phyloP scores from a whole-genome alignment of 2,329 filamentous ascomycete species.

The Aaosphaeria pasadenensis region DNA sequence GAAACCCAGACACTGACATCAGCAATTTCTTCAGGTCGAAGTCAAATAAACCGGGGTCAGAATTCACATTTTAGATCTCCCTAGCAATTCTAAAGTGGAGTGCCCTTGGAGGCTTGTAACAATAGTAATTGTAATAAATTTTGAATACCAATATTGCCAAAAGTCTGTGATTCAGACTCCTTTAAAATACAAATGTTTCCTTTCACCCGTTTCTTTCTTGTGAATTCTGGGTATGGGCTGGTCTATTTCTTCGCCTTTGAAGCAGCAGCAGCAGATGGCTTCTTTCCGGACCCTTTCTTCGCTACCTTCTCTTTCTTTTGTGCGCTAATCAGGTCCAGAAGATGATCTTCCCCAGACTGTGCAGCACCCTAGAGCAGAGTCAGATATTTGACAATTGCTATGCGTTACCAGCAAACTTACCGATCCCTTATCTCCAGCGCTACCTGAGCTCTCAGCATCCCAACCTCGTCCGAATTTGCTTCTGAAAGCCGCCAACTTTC shows the following conservation, averaged over 20 bases:
- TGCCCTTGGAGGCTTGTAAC: too few relatives aligned
- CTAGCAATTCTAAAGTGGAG: too few relatives aligned
- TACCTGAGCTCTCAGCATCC: conserved; percentile 51
- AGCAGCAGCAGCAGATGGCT: background rate
- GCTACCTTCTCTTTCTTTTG: conserved; percentile 8
- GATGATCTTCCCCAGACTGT: conserved; percentile 20
- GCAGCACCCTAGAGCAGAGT: background rate
- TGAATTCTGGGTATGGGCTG: too few relatives aligned
- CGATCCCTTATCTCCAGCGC: background rate
- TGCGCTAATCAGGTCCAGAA: conserved; percentile 32
- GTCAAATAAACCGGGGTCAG: too few relatives aligned
- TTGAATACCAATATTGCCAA: too few relatives aligned
- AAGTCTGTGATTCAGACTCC: too few relatives aligned
- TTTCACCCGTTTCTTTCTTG: too few relatives aligned
- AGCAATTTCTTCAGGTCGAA: conserved; percentile 18
- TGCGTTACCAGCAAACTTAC: background rate
- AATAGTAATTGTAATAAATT: too few relatives aligned
- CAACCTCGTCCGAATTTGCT: conserved; percentile 79
- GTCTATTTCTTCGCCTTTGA: background rate
- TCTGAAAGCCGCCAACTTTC: conserved; percentile 81
- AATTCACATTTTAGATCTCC: too few relatives aligned
- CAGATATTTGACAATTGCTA: background rate
- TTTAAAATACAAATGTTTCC: too few relatives aligned
- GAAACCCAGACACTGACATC: conserved; percentile 17
- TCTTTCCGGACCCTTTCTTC: conserved; percentile 2